Conservation (phyloP, 108 stramenopile genomes). For the Pinguiococcus pyrenoidosus region DNA sequence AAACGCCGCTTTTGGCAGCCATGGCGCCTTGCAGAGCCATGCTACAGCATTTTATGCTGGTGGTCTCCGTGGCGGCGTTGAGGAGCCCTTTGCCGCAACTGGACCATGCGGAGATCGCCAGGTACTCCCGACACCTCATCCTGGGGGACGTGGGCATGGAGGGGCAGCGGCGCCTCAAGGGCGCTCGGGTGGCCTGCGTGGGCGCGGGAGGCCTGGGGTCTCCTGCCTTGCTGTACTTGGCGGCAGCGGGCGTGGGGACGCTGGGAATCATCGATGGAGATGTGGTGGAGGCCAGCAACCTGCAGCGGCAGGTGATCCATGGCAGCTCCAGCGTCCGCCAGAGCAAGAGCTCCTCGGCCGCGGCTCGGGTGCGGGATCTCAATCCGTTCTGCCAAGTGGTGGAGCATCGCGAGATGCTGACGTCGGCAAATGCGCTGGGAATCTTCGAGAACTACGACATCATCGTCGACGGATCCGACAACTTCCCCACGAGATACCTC, state of each 20-base stretch:
- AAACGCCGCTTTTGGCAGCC: too few species aligned
- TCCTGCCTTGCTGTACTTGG: constrained; percentile 75
- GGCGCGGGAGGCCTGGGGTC: constrained; percentile 92
- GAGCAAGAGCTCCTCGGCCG: constrained; percentile 65
- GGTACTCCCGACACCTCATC: constrained; percentile 81
- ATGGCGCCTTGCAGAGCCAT: too few species aligned
- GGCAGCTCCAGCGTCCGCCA: constrained; percentile 56
- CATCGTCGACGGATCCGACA: constrained; percentile 83
- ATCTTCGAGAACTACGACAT: constrained; percentile 40
- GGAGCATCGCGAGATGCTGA: constrained; percentile 13
- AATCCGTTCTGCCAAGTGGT: constrained; percentile 64
- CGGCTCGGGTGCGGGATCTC: constrained; percentile 49
- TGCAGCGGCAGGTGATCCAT: constrained; percentile 86
- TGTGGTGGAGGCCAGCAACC: constrained; percentile 75
- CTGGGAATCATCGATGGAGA: constrained; percentile 87
- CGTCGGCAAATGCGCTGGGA: constrained; percentile 18
- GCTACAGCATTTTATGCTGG: too few species aligned
- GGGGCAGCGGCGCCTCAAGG: constrained; percentile 52
- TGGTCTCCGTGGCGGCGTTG: too few species aligned
- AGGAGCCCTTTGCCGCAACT: background rate
- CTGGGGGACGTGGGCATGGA: constrained; percentile 58
- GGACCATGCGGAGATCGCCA: constrained; percentile 53
- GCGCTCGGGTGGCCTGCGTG: constrained; percentile 59
- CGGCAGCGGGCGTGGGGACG: constrained; percentile 65
- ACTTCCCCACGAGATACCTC: constrained; percentile 88